Evolutionary conservation across 164 flowering plant species (phyloP).

Genomic region (Vitis vinifera): ASM3070453v1 NC_081817.1:27428001-27428500

Average conservation of each 20-base stretch:
- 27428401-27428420: neutral
- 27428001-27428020: too few species aligned
- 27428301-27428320: neutral
- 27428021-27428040: too few species aligned
- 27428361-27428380: neutral
- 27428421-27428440: neutral
- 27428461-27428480: neutral
- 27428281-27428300: conserved; percentile 4
- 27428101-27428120: too few species aligned
- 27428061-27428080: too few species aligned
- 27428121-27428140: too few species aligned
- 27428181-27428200: too few species aligned
- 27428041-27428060: too few species aligned
- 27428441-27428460: neutral
- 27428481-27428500: too few species aligned
- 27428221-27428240: neutral
- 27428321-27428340: neutral
- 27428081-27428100: too few species aligned
- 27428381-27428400: conserved; percentile 2
- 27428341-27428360: neutral
- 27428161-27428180: too few species aligned
- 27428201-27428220: too few species aligned
- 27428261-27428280: neutral
- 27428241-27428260: neutral
- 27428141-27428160: too few species aligned